Evolutionary conservation across 2,329 filamentous ascomycete species (phyloP).

Genomic region (Lecanicillium sp.): DNA sequence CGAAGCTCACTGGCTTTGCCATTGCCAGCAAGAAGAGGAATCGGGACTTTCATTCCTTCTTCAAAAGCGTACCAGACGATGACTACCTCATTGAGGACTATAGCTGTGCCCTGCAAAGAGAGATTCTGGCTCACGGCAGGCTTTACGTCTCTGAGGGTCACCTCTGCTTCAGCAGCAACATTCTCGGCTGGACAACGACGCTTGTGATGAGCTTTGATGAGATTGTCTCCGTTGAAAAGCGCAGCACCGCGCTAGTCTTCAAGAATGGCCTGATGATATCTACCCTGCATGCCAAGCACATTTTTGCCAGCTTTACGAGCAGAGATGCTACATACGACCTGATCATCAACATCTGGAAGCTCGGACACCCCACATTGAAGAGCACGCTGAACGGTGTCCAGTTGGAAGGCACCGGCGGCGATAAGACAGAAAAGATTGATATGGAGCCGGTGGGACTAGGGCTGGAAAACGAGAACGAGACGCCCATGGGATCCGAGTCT

Average conservation of each 20-base stretch:
- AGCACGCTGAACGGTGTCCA: constrained; percentile 86
- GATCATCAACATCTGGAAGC: constrained; percentile 97
- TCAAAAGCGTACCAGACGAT: constrained; percentile 95
- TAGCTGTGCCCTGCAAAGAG: constrained; percentile 89
- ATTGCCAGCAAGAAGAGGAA: constrained; percentile 95
- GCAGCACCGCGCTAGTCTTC: constrained; percentile 90
- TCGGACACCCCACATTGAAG: constrained; percentile 84
- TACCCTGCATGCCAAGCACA: constrained; percentile 88
- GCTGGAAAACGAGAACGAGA: constrained; percentile 27
- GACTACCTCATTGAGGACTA: constrained; percentile 98
- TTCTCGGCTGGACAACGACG: constrained; percentile 95
- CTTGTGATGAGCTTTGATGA: constrained; percentile 98
- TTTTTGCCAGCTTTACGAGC: constrained; percentile 91
- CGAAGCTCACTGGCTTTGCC: constrained; percentile 87
- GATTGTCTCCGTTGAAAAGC: constrained; percentile 93
- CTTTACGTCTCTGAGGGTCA: constrained; percentile 96
- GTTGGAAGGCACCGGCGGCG: constrained; percentile 72
- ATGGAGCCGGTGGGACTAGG: constrained; percentile 29
- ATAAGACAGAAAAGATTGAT: constrained; percentile 83
- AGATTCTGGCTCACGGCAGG: constrained; percentile 88
- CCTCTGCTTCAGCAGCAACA: constrained; percentile 98
- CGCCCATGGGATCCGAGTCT: constrained; percentile 47
- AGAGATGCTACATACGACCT: constrained; percentile 94
- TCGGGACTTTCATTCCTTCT: constrained; percentile 85
- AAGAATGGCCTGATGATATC: constrained; percentile 97